A percentile compares a stretch with the other conserved stretches of the same genome.
phyloP scores from a whole-genome alignment of 768 basidiomycete genomes.

The Russula vinacea region DNA sequence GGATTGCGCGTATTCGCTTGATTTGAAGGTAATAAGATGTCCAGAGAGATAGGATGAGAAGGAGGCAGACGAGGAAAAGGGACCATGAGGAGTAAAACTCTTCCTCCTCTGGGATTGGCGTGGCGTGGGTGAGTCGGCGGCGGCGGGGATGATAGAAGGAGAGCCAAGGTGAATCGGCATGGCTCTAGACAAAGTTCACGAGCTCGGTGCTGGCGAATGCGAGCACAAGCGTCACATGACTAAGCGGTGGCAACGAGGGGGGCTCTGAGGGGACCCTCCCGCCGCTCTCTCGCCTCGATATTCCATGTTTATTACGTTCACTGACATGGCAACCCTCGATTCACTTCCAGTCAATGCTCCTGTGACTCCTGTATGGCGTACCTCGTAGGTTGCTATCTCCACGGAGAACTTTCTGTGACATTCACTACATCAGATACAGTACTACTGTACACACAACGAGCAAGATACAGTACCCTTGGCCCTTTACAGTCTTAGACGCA shows the following conservation, averaged over 20 bases:
- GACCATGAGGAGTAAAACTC: constrained; percentile 93
- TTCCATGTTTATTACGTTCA: no score
- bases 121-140: constrained; percentile 20
- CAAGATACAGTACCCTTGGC: no score
- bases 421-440: no score
- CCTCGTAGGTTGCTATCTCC: no score
- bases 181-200: background rate
- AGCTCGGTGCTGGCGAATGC: background rate
- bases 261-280: no score
- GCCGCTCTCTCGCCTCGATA: no score
- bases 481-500: no score
- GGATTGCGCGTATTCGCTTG: constrained; percentile 89
- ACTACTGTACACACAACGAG: no score
- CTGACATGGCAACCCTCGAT: no score
- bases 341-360: no score
- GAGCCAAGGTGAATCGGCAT: constrained; percentile 26
- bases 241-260: background rate
- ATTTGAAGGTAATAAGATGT: constrained; percentile 98
- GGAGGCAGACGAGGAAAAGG: constrained; percentile 86
- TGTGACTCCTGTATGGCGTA: no score
- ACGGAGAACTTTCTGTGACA: no score
- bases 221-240: background rate
- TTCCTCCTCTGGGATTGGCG: constrained; percentile 56
- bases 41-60: constrained; percentile 91
- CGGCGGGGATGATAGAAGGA: constrained; percentile 11